These are phyloP conservation scores for Hemerocallis citrina DNA, from an alignment of 106 monocot species.

Conservation along the genomic window DNA sequence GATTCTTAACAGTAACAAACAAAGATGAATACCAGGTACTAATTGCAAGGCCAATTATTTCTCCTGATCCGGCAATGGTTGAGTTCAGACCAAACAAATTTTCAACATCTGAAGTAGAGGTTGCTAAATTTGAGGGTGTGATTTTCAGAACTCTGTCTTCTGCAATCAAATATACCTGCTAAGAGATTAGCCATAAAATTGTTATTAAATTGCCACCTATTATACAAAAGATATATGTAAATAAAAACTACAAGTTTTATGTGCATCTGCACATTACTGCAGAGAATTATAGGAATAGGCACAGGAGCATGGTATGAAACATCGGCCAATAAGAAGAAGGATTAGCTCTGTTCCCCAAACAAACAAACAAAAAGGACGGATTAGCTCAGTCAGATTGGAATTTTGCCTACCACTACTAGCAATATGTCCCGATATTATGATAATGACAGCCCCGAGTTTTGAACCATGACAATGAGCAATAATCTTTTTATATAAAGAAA, in stretches of 20 bases:
- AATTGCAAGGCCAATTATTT: conserved; percentile 67
- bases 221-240: background rate
- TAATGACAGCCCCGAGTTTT: too few relatives aligned
- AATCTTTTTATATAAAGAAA: too few relatives aligned
- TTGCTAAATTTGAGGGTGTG: conserved; percentile 41
- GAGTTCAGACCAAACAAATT: conserved; percentile 52
- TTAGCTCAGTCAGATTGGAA: too few relatives aligned
- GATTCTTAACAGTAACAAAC: conserved; percentile 49
- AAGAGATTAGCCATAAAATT: conserved; percentile 4
- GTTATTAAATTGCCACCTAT: background rate
- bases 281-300: background rate
- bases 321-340: too few relatives aligned
- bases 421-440: too few relatives aligned
- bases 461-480: too few relatives aligned
- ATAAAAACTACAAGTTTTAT: too few relatives aligned
- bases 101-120: conserved; percentile 28
- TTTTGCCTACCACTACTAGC: too few relatives aligned
- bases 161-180: conserved; percentile 80
- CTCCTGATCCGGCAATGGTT: conserved; percentile 29
- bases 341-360: too few relatives aligned
- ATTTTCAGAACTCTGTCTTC: conserved; percentile 65
- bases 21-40: conserved; percentile 45
- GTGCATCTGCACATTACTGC: background rate
- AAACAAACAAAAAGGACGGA: too few relatives aligned
- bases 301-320: background rate